Evolutionary conservation across 768 basidiomycete species (phyloP).

Genomic region (Auricularia cornea): DNA sequence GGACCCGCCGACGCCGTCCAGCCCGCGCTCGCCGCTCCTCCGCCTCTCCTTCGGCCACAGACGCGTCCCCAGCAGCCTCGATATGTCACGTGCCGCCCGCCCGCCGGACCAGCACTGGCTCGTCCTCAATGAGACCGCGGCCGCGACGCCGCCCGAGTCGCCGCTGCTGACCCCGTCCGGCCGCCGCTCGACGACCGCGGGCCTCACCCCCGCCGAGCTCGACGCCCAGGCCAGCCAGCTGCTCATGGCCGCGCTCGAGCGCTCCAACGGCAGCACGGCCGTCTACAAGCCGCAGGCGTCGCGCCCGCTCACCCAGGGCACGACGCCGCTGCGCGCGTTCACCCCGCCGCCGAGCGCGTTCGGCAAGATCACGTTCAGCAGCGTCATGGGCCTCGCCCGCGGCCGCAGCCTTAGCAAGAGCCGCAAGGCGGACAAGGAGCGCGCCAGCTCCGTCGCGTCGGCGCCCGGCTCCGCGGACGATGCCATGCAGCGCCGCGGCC

Average conservation of each 20-base stretch:
- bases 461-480: not conserved
- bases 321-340: conserved; percentile 18
- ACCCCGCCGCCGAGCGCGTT: conserved; percentile 37
- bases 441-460: conserved; percentile 23
- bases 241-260: conserved; percentile 44
- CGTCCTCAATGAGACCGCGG: not conserved
- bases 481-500: not conserved
- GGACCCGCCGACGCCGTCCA: not conserved
- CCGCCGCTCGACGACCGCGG: not conserved
- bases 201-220: conserved; percentile 31
- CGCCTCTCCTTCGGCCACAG: not conserved
- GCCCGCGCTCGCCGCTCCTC: not conserved
- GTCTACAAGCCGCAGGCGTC: conserved; percentile 27
- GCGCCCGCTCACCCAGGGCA: conserved; percentile 11
- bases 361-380: conserved; percentile 53
- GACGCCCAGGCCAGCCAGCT: conserved; percentile 40
- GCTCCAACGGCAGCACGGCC: conserved; percentile 15
- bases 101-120: not conserved
- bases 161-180: not conserved
- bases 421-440: conserved; percentile 26
- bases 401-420: conserved; percentile 51
- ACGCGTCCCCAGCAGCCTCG: not conserved
- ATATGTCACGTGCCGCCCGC: not conserved
- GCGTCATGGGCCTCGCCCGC: conserved; percentile 64
- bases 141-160: not conserved